Conservation (phyloP, 805 yeast species). For the Lipomyces oligophaga region DNA sequence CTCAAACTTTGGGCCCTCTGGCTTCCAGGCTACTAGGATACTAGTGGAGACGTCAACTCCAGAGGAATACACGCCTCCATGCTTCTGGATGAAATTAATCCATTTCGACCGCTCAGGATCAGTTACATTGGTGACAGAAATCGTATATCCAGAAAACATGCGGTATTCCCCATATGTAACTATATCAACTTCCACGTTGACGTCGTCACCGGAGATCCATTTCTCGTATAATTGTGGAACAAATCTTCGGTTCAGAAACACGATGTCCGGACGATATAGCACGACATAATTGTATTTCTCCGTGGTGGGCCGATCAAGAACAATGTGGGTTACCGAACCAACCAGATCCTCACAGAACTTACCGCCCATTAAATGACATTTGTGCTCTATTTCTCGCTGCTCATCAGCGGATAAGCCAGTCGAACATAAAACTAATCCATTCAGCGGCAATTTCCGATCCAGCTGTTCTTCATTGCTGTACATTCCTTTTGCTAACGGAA, state of each 20-base stretch:
- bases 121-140: conserved; percentile 42
- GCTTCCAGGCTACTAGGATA: conserved; percentile 35
- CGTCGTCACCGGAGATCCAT: conserved; percentile 54
- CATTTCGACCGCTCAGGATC: conserved; percentile 27
- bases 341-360: conserved; percentile 45
- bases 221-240: conserved; percentile 45
- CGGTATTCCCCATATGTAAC: conserved; percentile 23
- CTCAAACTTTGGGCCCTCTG: conserved; percentile 37
- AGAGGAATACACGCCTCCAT: conserved; percentile 38
- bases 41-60: conserved; percentile 33
- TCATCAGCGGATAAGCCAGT: conserved; percentile 5
- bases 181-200: conserved; percentile 33
- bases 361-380: conserved; percentile 44
- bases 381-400: conserved; percentile 17
- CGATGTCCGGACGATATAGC: conserved; percentile 47
- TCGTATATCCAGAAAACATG: conserved; percentile 36
- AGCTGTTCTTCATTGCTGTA: conserved; percentile 6
- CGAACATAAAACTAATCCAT: conserved; percentile 23
- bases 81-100: conserved; percentile 32
- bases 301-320: conserved; percentile 50
- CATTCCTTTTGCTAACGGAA: conserved; percentile 1
- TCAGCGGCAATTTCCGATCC: conserved; percentile 10
- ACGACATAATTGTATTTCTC: conserved; percentile 54
- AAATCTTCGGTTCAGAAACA: conserved; percentile 49
- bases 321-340: conserved; percentile 49